Base-by-base conservation (phyloP, 2,329 filamentous ascomycete species). In the Zymoseptoria passerinii region DNA sequence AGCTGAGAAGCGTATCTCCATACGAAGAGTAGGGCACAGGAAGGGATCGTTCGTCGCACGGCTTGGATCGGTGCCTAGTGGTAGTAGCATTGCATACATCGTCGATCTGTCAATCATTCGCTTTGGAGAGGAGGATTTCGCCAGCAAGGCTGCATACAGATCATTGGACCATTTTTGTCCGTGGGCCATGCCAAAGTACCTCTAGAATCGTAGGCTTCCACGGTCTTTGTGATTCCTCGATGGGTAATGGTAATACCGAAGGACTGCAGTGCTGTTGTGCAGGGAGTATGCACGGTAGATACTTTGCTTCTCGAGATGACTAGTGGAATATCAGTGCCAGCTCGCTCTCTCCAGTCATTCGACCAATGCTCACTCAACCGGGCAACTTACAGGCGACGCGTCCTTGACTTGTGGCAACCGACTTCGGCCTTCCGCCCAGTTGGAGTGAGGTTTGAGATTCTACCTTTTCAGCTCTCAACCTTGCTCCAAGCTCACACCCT, bases 401-500 rank as follows among this genome's bases (percentile, higher is more conserved):
- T 48, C 49, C 28, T 28, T 29, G 48, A 23, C 27, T 27, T 23
- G 2, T 23, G 23, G 48, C 28, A 29, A 35, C 35, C 50, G 16
- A 28, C 49, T 40, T 18, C 7, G 28, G 8, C 28, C 44, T 16
- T 48, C 35, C 18, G 50, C 20, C 16, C n/a, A 29, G 10, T 48
- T 28, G 19, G 23, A 23, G 23, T 23, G 23, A 23, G 23, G 4
- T 3, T 23, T 23, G 18, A 1, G 44, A 7, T 54, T 20, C 16
- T 10, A 6, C 53, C 27, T 18, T 20, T 57, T 50, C 18, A 54
- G 52, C 49, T 50, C 50, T 66, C 65, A 67, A 28, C 59, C 63
- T 44, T 67, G 62, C 7, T 61, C 62, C 51, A 68, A 52, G 48
- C 54, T 63, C 27, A 64, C 10, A 13, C 65, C 66, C 40, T 67